A percentile compares a stretch with the other conserved stretches of the same genome.
These are phyloP conservation scores for Pyrus pyrifolia DNA, from an alignment of 306 rosid genomes.

Conservation along the genomic window DNA sequence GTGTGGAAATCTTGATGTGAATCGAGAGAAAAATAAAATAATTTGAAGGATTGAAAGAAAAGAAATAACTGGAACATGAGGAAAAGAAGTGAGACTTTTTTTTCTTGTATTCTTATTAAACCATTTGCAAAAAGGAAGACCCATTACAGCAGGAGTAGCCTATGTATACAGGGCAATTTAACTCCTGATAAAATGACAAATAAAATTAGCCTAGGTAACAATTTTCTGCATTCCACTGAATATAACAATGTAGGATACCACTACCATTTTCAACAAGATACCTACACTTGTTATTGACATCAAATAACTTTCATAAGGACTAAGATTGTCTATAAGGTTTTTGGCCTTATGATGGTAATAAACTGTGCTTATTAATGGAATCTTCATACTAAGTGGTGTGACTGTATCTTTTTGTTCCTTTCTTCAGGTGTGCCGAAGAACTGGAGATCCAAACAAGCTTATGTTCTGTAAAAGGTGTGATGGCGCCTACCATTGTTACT, in stretches of 20 bases:
- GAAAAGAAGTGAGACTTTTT: neutral
- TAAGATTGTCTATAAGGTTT: neutral
- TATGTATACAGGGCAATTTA: neutral
- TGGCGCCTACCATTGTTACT: constrained; percentile 97
- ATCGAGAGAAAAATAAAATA: neutral
- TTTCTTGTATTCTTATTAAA: neutral
- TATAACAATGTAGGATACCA: neutral
- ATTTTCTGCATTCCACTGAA: neutral
- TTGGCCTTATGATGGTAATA: neutral
- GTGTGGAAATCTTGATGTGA: neutral
- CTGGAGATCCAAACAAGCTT: constrained; percentile 93
- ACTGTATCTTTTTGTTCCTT: neutral
- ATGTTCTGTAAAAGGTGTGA: constrained; percentile 99
- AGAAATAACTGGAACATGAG: neutral
- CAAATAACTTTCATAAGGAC: neutral
- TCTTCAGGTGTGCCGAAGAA: constrained; percentile 82
- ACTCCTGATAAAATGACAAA: neutral
- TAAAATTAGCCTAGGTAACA: neutral
- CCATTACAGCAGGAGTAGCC: neutral
- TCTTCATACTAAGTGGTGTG: neutral
- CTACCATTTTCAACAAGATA: neutral
- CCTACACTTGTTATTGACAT: neutral
- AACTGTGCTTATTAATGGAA: neutral
- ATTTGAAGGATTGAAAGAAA: neutral
- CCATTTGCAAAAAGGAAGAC: neutral